Evolutionary conservation across 495 filamentous ascomycete genomes (phyloP), one percentile per base, ranked within the genome.

Genomic region (Daldinia caldariorum): DNA sequence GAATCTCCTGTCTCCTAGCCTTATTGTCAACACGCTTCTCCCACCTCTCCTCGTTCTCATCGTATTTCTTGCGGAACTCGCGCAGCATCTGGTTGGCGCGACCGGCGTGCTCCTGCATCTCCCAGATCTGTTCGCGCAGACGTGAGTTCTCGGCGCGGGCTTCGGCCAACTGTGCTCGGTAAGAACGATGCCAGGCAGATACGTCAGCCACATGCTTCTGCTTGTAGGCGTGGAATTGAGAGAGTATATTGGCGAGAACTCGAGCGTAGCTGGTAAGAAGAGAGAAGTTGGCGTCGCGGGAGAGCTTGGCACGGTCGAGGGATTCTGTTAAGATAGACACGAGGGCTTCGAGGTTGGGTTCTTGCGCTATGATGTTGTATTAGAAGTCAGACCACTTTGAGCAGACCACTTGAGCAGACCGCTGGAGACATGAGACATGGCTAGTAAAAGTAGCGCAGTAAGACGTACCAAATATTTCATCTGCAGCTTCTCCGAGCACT

Each of bases 41-140:
- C 77, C 83, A 80, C 12, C 80, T 76, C 29, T 76, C 73, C 53
- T 77, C 77, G 57, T 85, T 77, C 60, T 85, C 83, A 57, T 85
- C 81, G 67, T 81, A 83, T 29, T 70, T 73, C 34, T 81, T 78
- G 29, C 84, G 80, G 62, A 86, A 84, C 6, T 76, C 64, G 45
- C 85, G 84, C 41, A 88, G 71, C 61, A 78, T 63, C 55, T 80
- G 80, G 75, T 85, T 86, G 41, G 83, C 84, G 4, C 72, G 70
- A 22, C 75, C 81, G 39, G 85, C 85, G 54, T 82, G 80, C 43
- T 81, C 82, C 66, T 84, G 82, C 82, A 85, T 86, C 67, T 85
- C 85, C 79, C 82, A 83, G 55, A 88, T 85, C 76, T 86, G 82
- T 61, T 84, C 82, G 41, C 85, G 83, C n/a, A 88, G 79, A 4